Conservation (phyloP, 345 rosid genomes). For the Murraya koenigii region DNA sequence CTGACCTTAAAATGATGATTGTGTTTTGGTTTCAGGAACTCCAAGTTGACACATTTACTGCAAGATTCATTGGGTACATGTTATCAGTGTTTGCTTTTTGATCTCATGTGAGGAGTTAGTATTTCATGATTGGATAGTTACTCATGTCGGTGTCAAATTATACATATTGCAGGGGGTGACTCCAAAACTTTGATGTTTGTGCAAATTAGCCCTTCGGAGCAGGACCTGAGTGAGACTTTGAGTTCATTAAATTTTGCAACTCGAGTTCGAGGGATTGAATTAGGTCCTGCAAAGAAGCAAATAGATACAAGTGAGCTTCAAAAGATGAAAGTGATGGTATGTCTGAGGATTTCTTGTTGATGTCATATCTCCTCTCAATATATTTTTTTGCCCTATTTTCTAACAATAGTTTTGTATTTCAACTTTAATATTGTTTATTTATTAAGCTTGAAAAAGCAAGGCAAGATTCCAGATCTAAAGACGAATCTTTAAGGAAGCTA, state of each 20-base stretch:
- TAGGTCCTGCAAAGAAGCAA: slow-evolving; percentile 44
- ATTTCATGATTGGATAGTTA: slow-evolving; percentile 8
- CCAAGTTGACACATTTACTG: slow-evolving; percentile 91
- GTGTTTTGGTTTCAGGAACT: slow-evolving; percentile 62
- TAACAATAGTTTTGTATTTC: background rate
- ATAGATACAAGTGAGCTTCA: slow-evolving; percentile 38
- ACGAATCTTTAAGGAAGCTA: slow-evolving; percentile 31
- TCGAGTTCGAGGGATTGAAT: slow-evolving; percentile 34
- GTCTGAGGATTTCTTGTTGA: background rate
- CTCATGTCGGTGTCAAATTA: background rate
- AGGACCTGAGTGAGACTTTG: slow-evolving; percentile 41
- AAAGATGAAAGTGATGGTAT: slow-evolving; percentile 38
- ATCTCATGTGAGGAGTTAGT: background rate
- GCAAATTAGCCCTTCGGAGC: slow-evolving; percentile 46
- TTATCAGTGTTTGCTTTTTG: background rate
- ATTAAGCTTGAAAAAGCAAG: slow-evolving; percentile 40
- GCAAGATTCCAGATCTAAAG: slow-evolving; percentile 42
- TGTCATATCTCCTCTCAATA: background rate
- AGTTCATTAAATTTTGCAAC: slow-evolving; percentile 52
- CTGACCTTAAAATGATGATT: slow-evolving; percentile 17
- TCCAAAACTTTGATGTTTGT: slow-evolving; percentile 48
- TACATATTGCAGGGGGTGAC: slow-evolving; percentile 35
- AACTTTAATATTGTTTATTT: background rate
- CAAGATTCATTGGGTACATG: slow-evolving; percentile 90
- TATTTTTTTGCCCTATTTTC: background rate